Base-by-base conservation (phyloP, 2,329 filamentous ascomycete genomes). In the Fusarium sp. region DNA sequence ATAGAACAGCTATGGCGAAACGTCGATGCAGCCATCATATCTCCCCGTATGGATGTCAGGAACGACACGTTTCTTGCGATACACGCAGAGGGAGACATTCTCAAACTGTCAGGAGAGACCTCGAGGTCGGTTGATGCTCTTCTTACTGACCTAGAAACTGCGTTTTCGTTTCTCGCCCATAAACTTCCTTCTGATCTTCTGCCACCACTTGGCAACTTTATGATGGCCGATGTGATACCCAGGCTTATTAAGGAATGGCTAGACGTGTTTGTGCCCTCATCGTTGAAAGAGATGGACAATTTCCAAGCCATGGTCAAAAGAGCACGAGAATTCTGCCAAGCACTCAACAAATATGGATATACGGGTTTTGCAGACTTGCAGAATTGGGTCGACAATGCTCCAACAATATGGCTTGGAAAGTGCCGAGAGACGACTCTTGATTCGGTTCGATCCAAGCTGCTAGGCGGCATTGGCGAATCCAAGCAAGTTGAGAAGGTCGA, bases 381-480 rank as follows among this genome's bases (percentile, higher is more conserved):
- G 40, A 87, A 91, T 24, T 99, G 95, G 94, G 88, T 92, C 0
- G 85, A 88, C 36, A 88, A 89, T 60, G 90, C 92, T 1, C 91
- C 93, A 0, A 87, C 87, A 54, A 88, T 92, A 25, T 99, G 95
- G 95, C 83, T 98, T 12, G 86, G 86, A 3, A 94, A 92, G 73
- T 90, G 93, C 65, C 88, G 91, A 70, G 93, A 96, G 70, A 87
- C 84, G 31, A 88, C 92, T 0, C 82, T 99, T 24, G 89, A 93
- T 60, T 83, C 85, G 31, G 87, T 96, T 11, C 87, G 95, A 24
- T 84, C 78, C 19, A 85, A 89, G 41, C 82, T 97, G 3, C 83
- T 87, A 4, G 79, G 80, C 47, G 91, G 90, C 1, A 83, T 94
- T 35, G 88, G 88, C 8, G 77, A 81, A 25, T 83, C 88, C 12